These are phyloP conservation scores for Exsudoporus frostii DNA, from an alignment of 768 basidiomycete genomes.

Conservation along the genomic window DNA sequence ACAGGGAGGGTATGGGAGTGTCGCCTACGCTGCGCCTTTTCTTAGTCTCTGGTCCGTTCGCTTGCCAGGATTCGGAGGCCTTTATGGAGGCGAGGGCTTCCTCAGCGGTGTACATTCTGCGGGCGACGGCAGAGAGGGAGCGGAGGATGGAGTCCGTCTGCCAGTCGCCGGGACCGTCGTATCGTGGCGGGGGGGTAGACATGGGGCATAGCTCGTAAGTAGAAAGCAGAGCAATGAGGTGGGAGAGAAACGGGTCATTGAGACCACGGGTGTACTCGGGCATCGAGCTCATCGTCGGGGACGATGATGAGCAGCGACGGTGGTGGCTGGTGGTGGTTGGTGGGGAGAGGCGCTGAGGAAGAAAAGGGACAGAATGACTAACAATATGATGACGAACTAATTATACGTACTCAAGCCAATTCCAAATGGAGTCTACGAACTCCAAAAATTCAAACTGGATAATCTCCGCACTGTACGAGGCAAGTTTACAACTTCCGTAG, in stretches of 20 bases:
- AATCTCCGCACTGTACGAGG: conserved; percentile 20
- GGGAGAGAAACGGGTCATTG: conserved; percentile 43
- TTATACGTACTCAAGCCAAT: neutral
- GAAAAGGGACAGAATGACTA: conserved; percentile 1
- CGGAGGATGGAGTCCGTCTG: conserved; percentile 57
- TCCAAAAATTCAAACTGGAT: neutral
- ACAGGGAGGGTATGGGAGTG: conserved; percentile 32
- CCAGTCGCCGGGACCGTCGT: conserved; percentile 55
- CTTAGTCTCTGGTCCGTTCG: conserved; percentile 41
- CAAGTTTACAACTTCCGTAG: neutral
- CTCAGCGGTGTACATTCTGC: conserved; percentile 57
- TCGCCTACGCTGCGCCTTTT: conserved; percentile 42
- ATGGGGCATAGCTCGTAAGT: conserved; percentile 55
- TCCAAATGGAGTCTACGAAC: neutral
- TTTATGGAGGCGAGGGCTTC: conserved; percentile 41
- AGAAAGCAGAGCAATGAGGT: conserved; percentile 57
- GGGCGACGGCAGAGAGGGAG: conserved; percentile 47
- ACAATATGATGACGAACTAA: conserved; percentile 1
- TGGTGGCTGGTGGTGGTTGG: conserved; percentile 7
- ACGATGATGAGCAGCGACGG: conserved; percentile 11
- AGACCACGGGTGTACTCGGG: conserved; percentile 18
- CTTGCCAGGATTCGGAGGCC: conserved; percentile 33
- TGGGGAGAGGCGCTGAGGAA: neutral
- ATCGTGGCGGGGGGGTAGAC: conserved; percentile 49
- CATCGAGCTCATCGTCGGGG: conserved; percentile 35